Percentiles rank a stretch among this genome's conserved stretches.
Conservation (phyloP, 192 early-diverging fungal species). For the Umbelopsis sp. region DNA sequence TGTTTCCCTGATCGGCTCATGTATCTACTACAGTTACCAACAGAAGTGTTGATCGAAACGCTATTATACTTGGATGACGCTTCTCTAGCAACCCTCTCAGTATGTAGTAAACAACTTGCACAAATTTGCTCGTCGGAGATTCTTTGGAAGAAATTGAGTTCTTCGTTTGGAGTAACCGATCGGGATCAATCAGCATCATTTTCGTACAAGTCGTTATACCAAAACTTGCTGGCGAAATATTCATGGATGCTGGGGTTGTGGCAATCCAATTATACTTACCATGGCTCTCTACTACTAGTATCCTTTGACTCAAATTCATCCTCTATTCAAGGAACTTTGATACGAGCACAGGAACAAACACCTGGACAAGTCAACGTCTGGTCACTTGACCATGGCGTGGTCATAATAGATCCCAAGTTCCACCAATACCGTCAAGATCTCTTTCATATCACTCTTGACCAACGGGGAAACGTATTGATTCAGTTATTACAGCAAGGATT, state of each 20-base stretch:
- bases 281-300: neutral
- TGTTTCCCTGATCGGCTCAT: neutral
- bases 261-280: constrained; percentile 1
- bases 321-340: neutral
- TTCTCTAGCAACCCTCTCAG: neutral
- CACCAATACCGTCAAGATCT: neutral
- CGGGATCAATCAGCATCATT: neutral
- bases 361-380: neutral
- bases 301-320: neutral
- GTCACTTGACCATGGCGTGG: constrained; percentile 9
- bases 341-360: neutral
- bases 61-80: constrained; percentile 6
- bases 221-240: constrained; percentile 5
- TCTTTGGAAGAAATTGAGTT: neutral
- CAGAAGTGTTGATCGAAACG: neutral
- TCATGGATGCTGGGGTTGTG: constrained; percentile 2
- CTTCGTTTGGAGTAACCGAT: neutral
- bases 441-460: neutral
- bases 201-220: constrained; percentile 3
- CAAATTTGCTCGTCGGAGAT: neutral
- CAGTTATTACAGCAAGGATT: neutral
- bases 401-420: neutral
- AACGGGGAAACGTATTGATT: neutral
- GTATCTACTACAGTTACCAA: neutral
- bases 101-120: neutral